A percentile compares a stretch with the other conserved stretches of the same genome.
These are phyloP conservation scores for Monilinia fructigena DNA, from an alignment of 2,329 filamentous ascomycete genomes.

Conservation along the genomic window DNA sequence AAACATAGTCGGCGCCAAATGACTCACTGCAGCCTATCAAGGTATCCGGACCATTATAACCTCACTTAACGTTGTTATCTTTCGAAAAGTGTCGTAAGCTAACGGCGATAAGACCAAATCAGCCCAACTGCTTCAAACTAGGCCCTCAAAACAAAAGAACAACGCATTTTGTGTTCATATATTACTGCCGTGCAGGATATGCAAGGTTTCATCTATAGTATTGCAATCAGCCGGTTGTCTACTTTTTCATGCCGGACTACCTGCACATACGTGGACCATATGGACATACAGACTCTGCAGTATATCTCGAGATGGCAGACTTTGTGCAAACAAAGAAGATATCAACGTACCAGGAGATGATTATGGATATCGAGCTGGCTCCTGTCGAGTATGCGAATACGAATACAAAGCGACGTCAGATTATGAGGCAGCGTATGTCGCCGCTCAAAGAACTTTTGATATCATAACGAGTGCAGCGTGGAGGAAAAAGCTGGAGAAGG, in stretches of 20 bases:
- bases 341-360: background rate
- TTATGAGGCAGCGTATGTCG: background rate
- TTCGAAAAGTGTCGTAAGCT: background rate
- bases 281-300: conserved; percentile 11
- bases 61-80: background rate
- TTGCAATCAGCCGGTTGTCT: background rate
- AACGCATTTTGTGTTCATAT: too few relatives aligned
- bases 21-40: background rate
- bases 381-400: background rate
- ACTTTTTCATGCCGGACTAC: background rate
- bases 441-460: background rate
- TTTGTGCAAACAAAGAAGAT: background rate
- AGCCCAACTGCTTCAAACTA: background rate
- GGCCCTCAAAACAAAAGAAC: background rate
- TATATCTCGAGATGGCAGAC: background rate
- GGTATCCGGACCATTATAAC: background rate
- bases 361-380: background rate
- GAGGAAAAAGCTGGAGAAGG: background rate
- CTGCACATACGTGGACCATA: conserved; percentile 6
- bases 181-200: background rate
- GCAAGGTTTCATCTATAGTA: conserved; percentile 9
- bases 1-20: background rate
- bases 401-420: background rate
- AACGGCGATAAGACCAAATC: too few relatives aligned
- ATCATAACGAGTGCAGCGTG: background rate